These are phyloP conservation scores for Abrus precatorius DNA, from an alignment of 306 rosid genomes.

Conservation along the genomic window DNA sequence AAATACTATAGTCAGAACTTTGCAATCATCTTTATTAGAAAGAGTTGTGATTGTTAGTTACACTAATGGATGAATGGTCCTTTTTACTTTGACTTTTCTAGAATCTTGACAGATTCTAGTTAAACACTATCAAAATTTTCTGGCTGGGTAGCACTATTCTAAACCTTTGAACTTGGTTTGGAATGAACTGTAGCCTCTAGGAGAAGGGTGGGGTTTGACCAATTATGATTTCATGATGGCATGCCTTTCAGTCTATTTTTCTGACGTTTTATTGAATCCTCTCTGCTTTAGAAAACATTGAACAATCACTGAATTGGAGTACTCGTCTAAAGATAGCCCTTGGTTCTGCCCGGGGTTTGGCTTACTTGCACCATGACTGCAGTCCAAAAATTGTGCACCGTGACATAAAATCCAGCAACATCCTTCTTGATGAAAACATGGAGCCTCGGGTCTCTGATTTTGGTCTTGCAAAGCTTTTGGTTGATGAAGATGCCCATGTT, in stretches of 20 bases:
- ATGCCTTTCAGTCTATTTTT: constrained; percentile 2
- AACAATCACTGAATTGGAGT: constrained; percentile 70
- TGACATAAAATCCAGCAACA: constrained; percentile 94
- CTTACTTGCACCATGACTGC: constrained; percentile 97
- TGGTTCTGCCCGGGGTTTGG: constrained; percentile 96
- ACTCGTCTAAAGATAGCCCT: constrained; percentile 85
- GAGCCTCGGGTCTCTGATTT: constrained; percentile 93
- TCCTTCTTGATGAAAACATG: constrained; percentile 86
- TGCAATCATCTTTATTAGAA: too few relatives aligned
- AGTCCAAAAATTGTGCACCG: constrained; percentile 88
- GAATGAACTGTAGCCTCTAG: too few relatives aligned
- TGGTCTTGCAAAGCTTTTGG: constrained; percentile 95
- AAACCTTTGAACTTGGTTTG: too few relatives aligned
- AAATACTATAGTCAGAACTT: too few relatives aligned
- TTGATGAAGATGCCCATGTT: constrained; percentile 92
- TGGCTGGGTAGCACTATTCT: too few relatives aligned
- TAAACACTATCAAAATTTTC: too few relatives aligned
- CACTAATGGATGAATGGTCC: too few relatives aligned
- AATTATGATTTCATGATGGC: background rate
- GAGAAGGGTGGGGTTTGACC: constrained; percentile 1
- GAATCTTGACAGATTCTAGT: too few relatives aligned
- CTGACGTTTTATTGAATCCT: background rate
- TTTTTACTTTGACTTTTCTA: too few relatives aligned
- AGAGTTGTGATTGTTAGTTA: background rate
- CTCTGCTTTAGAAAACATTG: constrained; percentile 51